Percentiles rank a stretch among this genome's conserved stretches.
Conservation (phyloP, 306 rosid species). For the Ormosia emarginata region DNA sequence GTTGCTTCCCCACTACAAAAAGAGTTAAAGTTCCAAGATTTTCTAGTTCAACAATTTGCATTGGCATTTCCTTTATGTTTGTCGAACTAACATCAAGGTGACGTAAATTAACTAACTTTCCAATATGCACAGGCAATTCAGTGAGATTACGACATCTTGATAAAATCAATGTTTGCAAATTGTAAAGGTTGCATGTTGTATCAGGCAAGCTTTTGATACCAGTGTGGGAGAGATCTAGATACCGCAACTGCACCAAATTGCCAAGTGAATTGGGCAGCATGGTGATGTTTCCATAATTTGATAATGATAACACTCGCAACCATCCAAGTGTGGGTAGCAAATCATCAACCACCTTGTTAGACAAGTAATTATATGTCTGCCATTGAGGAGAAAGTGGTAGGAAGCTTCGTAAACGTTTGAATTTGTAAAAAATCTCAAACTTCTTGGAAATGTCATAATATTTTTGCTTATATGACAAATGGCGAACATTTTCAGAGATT, state of each 20-base stretch:
- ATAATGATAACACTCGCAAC: too few species aligned
- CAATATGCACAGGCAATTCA: background rate
- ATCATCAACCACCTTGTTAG: background rate
- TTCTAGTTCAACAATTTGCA: background rate
- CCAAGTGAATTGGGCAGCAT: background rate
- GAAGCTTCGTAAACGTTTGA: background rate
- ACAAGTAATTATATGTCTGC: too few species aligned
- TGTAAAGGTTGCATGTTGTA: background rate
- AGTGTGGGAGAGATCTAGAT: conserved; percentile 7
- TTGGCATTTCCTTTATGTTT: background rate
- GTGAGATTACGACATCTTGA: background rate
- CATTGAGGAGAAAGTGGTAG: background rate
- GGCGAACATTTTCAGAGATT: background rate
- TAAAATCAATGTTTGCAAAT: conserved; percentile 21
- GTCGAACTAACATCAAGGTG: background rate
- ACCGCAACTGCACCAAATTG: conserved; percentile 9
- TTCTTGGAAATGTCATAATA: background rate
- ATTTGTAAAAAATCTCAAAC: background rate
- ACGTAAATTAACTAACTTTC: background rate
- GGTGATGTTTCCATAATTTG: background rate
- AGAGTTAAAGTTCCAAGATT: background rate
- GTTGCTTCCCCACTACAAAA: background rate
- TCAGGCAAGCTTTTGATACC: background rate
- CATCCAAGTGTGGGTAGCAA: background rate
- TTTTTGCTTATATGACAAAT: conserved; percentile 7